A percentile compares a stretch with the other conserved stretches of the same genome.
Evolutionary conservation across 139 green algal species (phyloP).

Genomic region (Micromonas commoda): DNA sequence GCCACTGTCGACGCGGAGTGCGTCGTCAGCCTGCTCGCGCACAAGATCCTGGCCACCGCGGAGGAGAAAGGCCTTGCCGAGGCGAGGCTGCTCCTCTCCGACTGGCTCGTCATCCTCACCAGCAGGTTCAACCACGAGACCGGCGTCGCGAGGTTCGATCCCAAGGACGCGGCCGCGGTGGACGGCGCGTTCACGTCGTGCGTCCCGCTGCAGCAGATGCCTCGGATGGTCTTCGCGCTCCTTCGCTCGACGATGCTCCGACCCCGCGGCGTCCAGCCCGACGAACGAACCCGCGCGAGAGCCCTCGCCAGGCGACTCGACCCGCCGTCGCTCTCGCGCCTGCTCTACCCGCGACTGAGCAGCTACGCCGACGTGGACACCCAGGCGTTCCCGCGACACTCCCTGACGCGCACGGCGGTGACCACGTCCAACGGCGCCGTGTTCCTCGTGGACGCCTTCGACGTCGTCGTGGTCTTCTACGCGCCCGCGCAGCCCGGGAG

Average conservation of each 20-base stretch:
- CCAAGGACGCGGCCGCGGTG: conserved; percentile 30
- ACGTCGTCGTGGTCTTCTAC: conserved; percentile 60
- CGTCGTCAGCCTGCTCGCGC: conserved; percentile 60
- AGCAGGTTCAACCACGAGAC: conserved; percentile 57
- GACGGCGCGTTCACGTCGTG: conserved; percentile 59
- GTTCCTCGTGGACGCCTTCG: conserved; percentile 79
- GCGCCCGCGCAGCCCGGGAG: background rate
- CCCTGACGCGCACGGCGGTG: conserved; percentile 53
- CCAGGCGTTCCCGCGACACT: conserved; percentile 53
- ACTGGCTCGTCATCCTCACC: conserved; percentile 78
- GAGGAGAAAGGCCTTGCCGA: conserved; percentile 48
- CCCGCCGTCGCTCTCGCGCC: conserved; percentile 55
- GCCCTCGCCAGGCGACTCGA: conserved; percentile 43
- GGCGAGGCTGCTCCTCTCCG: conserved; percentile 66
- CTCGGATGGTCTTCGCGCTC: conserved; percentile 77
- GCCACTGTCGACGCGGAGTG: conserved; percentile 47
- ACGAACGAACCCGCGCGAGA: conserved; percentile 39
- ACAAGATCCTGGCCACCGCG: conserved; percentile 60
- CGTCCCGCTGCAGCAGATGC: conserved; percentile 56
- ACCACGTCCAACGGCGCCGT: conserved; percentile 53
- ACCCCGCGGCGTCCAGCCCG: conserved; percentile 49
- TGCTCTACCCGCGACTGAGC: conserved; percentile 70
- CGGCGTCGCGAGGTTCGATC: conserved; percentile 28
- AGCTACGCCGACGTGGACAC: conserved; percentile 49
- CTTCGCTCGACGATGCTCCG: conserved; percentile 63